Evolutionary conservation across 2,329 filamentous ascomycete genomes (phyloP).

Genomic region (Clarireedia sp.): DNA sequence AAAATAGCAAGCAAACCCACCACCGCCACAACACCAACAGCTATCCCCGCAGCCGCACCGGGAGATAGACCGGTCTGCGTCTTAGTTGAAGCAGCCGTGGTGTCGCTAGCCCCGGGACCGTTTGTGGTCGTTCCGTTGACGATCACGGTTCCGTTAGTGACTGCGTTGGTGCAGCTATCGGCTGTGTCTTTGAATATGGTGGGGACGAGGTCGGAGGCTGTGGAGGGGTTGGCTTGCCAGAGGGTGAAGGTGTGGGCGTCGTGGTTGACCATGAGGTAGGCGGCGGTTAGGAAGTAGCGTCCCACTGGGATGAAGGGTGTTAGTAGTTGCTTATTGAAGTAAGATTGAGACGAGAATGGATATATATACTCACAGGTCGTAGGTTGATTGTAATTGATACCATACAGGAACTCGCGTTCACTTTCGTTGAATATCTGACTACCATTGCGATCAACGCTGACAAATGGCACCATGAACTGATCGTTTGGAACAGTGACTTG

Average conservation of each 20-base stretch:
- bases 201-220: neutral
- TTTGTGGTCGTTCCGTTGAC: neutral
- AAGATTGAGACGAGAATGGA: no score
- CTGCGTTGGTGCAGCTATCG: neutral
- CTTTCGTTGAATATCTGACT: neutral
- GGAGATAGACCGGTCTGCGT: neutral
- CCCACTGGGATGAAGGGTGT: neutral
- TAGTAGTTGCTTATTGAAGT: no score
- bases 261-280: slow-evolving; percentile 5
- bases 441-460: neutral
- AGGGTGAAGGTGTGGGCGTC: neutral
- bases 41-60: neutral
- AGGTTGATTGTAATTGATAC: neutral
- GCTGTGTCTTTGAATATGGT: neutral
- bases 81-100: neutral
- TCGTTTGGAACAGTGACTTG: neutral
- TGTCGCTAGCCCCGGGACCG: neutral
- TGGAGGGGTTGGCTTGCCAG: neutral
- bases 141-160: neutral
- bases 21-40: neutral
- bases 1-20: neutral
- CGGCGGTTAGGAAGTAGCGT: neutral
- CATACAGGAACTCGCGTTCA: neutral
- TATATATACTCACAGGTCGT: neutral
- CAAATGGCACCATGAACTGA: neutral